Conservation (phyloP, 2,329 filamentous ascomycete species). For the Claviceps sp. region DNA sequence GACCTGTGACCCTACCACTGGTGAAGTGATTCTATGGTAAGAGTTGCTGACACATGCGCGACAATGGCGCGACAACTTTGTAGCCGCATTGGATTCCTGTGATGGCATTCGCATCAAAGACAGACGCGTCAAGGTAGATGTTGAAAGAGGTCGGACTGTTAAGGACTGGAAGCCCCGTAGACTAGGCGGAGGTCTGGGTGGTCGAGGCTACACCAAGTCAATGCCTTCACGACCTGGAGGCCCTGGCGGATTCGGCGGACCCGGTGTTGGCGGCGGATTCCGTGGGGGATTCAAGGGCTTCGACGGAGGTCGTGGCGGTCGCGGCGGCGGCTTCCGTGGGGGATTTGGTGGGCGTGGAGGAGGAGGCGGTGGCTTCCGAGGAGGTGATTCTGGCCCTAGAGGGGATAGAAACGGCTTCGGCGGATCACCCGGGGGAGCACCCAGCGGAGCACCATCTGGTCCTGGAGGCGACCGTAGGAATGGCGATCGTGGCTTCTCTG, state of each 20-base stretch:
- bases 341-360: constrained; percentile 37
- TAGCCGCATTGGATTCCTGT: constrained; percentile 77
- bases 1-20: neutral
- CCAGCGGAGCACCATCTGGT: constrained; percentile 47
- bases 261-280: constrained; percentile 31
- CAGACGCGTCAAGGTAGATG: constrained; percentile 83
- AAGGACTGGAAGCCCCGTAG: constrained; percentile 86
- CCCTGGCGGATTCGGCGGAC: constrained; percentile 45
- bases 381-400: constrained; percentile 23
- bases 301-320: constrained; percentile 28
- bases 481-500: constrained; percentile 29
- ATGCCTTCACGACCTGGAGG: constrained; percentile 57
- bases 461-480: constrained; percentile 34
- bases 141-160: constrained; percentile 89
- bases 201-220: constrained; percentile 82
- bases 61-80: constrained; percentile 39
- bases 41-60: constrained; percentile 53
- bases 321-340: constrained; percentile 27
- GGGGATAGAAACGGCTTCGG: constrained; percentile 32
- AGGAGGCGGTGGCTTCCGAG: constrained; percentile 40
- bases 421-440: constrained; percentile 30
- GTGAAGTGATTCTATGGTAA: constrained; percentile 32
- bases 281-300: constrained; percentile 33
- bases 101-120: constrained; percentile 91
- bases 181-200: constrained; percentile 82